phyloP scores from a whole-genome alignment of 2,329 filamentous ascomycete species.

The Thielaviopsis populi region DNA sequence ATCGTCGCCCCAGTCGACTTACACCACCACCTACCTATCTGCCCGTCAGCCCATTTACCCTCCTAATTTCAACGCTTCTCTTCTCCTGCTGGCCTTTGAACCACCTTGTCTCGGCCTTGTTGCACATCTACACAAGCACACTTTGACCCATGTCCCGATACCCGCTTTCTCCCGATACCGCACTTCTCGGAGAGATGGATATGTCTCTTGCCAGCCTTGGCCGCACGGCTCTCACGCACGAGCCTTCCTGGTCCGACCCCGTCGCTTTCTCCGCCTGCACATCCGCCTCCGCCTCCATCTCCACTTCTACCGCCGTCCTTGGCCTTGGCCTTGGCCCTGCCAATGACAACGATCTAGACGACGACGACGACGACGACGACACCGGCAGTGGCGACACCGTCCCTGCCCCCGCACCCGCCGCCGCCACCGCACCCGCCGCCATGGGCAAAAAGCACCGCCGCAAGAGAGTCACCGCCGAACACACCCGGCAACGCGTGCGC shows the following conservation, averaged over 20 bases:
- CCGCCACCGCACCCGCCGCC: background rate
- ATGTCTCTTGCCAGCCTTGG: background rate
- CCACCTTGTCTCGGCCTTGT: background rate
- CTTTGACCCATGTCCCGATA: background rate
- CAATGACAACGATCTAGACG: background rate
- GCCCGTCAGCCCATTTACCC: background rate
- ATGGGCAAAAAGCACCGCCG: constrained; percentile 8
- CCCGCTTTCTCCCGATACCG: background rate
- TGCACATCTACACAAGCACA: background rate
- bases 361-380: background rate
- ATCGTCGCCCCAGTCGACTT: background rate
- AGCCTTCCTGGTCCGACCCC: background rate
- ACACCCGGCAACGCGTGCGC: constrained; percentile 28
- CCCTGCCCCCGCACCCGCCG: background rate
- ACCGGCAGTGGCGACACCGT: no score
- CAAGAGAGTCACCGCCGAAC: constrained; percentile 20
- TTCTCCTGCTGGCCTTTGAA: background rate
- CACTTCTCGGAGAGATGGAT: background rate
- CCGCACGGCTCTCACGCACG: constrained; percentile 1
- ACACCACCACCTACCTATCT: background rate
- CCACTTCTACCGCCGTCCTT: background rate
- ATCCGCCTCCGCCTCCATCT: background rate
- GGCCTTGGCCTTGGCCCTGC: background rate
- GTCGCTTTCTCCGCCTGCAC: background rate
- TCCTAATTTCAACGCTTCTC: background rate